These are phyloP conservation scores for Microbotryum violaceum DNA, from an alignment of 1,284 basidiomycete genomes.

Conservation along the genomic window DNA sequence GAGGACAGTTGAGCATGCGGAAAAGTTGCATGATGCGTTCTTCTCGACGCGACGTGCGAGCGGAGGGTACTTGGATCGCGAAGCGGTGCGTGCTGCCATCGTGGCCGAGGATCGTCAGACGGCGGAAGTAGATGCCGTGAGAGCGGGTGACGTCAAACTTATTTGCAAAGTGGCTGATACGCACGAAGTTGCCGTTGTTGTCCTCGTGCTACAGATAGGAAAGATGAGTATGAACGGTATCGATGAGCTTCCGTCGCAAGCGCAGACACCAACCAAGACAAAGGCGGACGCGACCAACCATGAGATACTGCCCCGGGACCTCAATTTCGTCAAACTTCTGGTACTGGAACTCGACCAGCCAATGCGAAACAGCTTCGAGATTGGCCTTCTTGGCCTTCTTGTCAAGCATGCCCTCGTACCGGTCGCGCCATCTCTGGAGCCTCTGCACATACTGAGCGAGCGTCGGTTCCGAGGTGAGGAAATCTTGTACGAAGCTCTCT, in stretches of 20 bases:
- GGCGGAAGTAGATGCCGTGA: slow-evolving; percentile 78
- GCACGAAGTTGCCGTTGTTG: slow-evolving; percentile 82
- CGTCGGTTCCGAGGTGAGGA: slow-evolving; percentile 70
- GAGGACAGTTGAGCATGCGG: slow-evolving; percentile 80
- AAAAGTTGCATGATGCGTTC: slow-evolving; percentile 88
- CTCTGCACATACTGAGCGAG: slow-evolving; percentile 83
- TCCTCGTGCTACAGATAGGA: slow-evolving; percentile 68
- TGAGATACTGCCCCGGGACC: slow-evolving; percentile 95
- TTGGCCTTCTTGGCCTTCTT: slow-evolving; percentile 72
- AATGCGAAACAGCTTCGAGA: slow-evolving; percentile 86
- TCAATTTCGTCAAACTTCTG: slow-evolving; percentile 97
- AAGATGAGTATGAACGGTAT: not conserved
- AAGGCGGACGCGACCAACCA: slow-evolving; percentile 49
- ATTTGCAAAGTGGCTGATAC: slow-evolving; percentile 83
- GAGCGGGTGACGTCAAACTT: slow-evolving; percentile 81
- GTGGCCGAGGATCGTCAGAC: slow-evolving; percentile 85
- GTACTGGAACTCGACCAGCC: slow-evolving; percentile 95
- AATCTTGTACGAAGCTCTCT: slow-evolving; percentile 54
- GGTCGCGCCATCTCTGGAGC: slow-evolving; percentile 87
- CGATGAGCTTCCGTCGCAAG: slow-evolving; percentile 5
- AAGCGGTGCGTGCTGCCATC: slow-evolving; percentile 86
- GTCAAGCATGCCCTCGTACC: slow-evolving; percentile 80
- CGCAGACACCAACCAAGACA: not conserved
- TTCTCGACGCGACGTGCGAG: slow-evolving; percentile 81
- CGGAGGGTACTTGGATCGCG: slow-evolving; percentile 81